Evolutionary conservation across 2,329 filamentous ascomycete species (phyloP).

Genomic region (Diaporthe destruens): DNA sequence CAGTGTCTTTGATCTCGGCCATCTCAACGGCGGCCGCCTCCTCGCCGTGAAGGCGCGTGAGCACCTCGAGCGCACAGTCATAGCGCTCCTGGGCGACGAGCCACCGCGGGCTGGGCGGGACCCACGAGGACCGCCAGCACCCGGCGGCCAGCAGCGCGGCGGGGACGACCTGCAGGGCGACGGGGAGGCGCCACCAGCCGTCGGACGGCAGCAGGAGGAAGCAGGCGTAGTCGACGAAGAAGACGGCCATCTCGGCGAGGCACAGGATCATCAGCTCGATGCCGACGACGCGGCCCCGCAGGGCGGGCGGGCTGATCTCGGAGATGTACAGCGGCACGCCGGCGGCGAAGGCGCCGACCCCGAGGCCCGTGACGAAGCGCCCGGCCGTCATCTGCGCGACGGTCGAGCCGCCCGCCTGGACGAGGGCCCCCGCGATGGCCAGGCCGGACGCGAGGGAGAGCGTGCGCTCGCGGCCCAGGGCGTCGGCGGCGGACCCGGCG

Average conservation of each 20-base stretch:
- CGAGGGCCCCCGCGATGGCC: constrained; percentile 34
- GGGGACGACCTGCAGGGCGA: constrained; percentile 47
- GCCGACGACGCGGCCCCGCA: constrained; percentile 49
- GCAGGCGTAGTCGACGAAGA: constrained; percentile 49
- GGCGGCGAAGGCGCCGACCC: constrained; percentile 49
- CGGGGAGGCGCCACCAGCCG: constrained; percentile 51
- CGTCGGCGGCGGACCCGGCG: constrained; percentile 47
- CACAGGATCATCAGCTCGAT: constrained; percentile 51
- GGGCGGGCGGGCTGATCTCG: constrained; percentile 48
- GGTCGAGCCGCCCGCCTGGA: constrained; percentile 25
- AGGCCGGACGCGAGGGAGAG: constrained; percentile 47
- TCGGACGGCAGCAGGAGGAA: constrained; percentile 45
- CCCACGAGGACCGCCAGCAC: constrained; percentile 43
- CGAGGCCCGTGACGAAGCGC: constrained; percentile 47
- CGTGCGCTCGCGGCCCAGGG: constrained; percentile 48
- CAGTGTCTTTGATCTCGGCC: constrained; percentile 58
- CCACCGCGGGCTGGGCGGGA: constrained; percentile 43
- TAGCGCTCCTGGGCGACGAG: constrained; percentile 42
- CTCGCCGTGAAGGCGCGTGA: constrained; percentile 42
- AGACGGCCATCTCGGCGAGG: constrained; percentile 50
- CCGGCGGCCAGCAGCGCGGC: constrained; percentile 45
- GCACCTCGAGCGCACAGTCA: constrained; percentile 43
- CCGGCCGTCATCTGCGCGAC: constrained; percentile 46
- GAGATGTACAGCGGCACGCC: constrained; percentile 51
- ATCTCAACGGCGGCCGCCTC: constrained; percentile 47